A percentile compares a stretch with the other conserved stretches of the same genome.
Conservation (phyloP, 345 rosid genomes). For the Arabis hirsuta region DNA sequence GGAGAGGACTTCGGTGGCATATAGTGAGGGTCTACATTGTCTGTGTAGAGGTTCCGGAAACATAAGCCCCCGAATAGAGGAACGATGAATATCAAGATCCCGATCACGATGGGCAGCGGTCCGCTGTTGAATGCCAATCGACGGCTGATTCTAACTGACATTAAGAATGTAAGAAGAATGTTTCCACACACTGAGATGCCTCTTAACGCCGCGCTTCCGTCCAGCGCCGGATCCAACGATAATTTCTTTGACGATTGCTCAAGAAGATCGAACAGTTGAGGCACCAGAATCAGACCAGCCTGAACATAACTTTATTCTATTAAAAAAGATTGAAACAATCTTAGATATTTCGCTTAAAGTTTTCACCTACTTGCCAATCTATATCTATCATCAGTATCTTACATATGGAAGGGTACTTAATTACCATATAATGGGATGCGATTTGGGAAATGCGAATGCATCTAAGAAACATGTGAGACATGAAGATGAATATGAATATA, state of each 20-base stretch:
- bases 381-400: neutral
- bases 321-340: neutral
- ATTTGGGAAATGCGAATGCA: neutral
- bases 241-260: constrained; percentile 14
- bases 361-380: neutral
- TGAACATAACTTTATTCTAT: neutral
- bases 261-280: constrained; percentile 25
- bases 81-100: constrained; percentile 12
- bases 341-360: neutral
- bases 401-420: neutral
- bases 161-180: constrained; percentile 47
- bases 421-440: constrained; percentile 15
- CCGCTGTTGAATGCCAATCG: constrained; percentile 25
- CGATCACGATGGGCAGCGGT: constrained; percentile 33
- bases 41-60: constrained; percentile 3
- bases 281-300: constrained; percentile 41
- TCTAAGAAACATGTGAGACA: constrained; percentile 18
- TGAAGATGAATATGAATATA: neutral
- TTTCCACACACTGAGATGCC: constrained; percentile 41
- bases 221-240: neutral
- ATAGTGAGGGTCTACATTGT: constrained; percentile 9
- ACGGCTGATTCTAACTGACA: constrained; percentile 52
- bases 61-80: constrained; percentile 17
- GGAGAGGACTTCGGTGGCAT: constrained; percentile 3
- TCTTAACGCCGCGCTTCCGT: constrained; percentile 33